Evolutionary conservation across 164 flowering plant species (phyloP).

Genomic region (Warburgia ugandensis): DNA sequence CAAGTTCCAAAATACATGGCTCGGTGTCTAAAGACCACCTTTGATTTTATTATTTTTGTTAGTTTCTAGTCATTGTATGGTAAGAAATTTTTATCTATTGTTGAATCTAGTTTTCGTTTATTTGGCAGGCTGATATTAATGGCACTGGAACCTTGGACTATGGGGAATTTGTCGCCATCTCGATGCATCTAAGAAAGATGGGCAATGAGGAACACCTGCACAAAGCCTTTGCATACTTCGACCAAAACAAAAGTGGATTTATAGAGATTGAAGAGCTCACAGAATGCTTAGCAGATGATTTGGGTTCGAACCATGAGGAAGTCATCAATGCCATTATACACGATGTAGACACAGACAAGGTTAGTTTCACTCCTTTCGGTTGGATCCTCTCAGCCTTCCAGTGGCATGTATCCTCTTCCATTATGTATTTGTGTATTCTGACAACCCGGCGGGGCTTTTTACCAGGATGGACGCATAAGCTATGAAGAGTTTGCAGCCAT

Average conservation of each 20-base stretch:
- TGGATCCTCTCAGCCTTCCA: not conserved
- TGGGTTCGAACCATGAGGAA: constrained; percentile 60
- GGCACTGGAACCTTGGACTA: constrained; percentile 70
- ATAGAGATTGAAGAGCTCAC: constrained; percentile 86
- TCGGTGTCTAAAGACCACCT: too few relatives aligned
- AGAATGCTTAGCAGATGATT: constrained; percentile 65
- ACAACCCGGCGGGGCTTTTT: not conserved
- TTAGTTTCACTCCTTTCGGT: constrained; percentile 13
- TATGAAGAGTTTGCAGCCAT: constrained; percentile 71
- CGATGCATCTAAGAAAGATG: constrained; percentile 74
- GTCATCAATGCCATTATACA: constrained; percentile 70
- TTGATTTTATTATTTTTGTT: not conserved
- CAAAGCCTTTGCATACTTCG: constrained; percentile 74
- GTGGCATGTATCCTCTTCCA: not conserved
- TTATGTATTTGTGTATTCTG: not conserved
- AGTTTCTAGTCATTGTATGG: not conserved
- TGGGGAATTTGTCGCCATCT: constrained; percentile 75
- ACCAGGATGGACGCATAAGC: constrained; percentile 80
- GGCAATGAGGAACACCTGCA: constrained; percentile 79
- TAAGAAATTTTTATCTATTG: not conserved
- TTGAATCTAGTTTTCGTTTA: constrained; percentile 7
- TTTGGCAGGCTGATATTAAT: constrained; percentile 74
- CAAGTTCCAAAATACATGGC: too few relatives aligned
- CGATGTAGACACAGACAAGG: constrained; percentile 97
- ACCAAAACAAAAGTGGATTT: constrained; percentile 54